These are phyloP conservation scores for Syncephalis plumigaleata DNA, from an alignment of 371 early-diverging fungal genomes.

Conservation along the genomic window DNA sequence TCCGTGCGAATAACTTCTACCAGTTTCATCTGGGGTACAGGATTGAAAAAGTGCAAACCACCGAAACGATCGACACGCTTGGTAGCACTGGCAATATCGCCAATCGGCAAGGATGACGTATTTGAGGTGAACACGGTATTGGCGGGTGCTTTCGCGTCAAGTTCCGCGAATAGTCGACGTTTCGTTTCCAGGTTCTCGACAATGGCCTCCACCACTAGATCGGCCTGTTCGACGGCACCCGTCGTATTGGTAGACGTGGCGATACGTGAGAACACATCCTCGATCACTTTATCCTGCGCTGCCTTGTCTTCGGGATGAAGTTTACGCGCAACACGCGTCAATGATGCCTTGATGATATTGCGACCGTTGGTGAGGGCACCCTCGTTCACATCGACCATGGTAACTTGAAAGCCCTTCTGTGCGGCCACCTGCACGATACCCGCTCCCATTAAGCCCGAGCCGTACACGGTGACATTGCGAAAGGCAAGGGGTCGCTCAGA, in stretches of 20 bases:
- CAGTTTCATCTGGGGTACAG: slow-evolving; percentile 93
- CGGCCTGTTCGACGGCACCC: slow-evolving; percentile 25
- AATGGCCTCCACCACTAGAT: slow-evolving; percentile 84
- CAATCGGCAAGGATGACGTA: slow-evolving; percentile 80
- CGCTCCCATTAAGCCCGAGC: slow-evolving; percentile 86
- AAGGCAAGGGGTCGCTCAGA: too few species aligned
- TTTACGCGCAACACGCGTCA: slow-evolving; percentile 80
- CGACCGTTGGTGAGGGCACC: slow-evolving; percentile 58
- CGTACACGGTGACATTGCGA: slow-evolving; percentile 39
- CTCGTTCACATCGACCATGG: slow-evolving; percentile 68
- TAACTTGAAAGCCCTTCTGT: slow-evolving; percentile 57
- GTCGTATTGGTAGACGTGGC: slow-evolving; percentile 35
- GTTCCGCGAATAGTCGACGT: slow-evolving; percentile 47
- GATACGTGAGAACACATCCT: slow-evolving; percentile 40
- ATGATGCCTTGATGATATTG: slow-evolving; percentile 56
- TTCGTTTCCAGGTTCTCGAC: slow-evolving; percentile 85
- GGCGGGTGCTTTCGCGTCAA: slow-evolving; percentile 55
- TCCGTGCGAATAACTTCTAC: slow-evolving; percentile 80
- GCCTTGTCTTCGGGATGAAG: slow-evolving; percentile 52
- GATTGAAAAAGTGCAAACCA: slow-evolving; percentile 94
- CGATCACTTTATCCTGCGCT: slow-evolving; percentile 40
- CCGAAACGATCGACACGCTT: slow-evolving; percentile 42
- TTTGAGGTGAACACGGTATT: slow-evolving; percentile 75
- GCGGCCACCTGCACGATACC: slow-evolving; percentile 93
- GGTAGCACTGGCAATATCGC: slow-evolving; percentile 55